A percentile compares a stretch with the other conserved stretches of the same genome.
These are phyloP conservation scores for Chalciporus sp. DNA, from an alignment of 1,284 basidiomycete species.

Conservation along the genomic window DNA sequence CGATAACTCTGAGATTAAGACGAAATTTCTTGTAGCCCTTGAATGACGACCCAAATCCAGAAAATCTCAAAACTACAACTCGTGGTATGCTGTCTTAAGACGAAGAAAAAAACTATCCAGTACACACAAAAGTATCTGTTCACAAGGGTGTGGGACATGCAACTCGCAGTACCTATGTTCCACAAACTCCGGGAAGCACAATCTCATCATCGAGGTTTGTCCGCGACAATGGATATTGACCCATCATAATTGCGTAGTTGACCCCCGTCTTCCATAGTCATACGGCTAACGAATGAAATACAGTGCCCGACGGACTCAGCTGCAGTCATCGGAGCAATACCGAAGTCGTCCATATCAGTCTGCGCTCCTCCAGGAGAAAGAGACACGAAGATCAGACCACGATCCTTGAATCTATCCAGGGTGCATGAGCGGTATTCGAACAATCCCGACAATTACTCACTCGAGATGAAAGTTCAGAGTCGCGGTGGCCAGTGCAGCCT, in stretches of 20 bases:
- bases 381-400: conserved; percentile 5
- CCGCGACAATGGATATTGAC: background rate
- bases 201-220: background rate
- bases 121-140: no score
- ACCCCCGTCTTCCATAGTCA: conserved; percentile 7
- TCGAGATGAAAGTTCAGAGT: conserved; percentile 8
- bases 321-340: conserved; percentile 8
- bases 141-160: no score
- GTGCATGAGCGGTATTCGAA: background rate
- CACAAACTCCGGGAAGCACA: background rate
- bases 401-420: conserved; percentile 2
- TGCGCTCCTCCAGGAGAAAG: conserved; percentile 8
- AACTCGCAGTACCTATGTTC: background rate
- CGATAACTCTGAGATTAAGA: no score
- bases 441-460: background rate
- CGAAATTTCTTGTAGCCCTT: no score
- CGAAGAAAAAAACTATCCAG: no score
- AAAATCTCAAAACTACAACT: no score
- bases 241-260: conserved; percentile 2
- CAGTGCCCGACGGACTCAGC: conserved; percentile 4
- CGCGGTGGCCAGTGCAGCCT: conserved; percentile 5
- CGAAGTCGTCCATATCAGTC: conserved; percentile 10
- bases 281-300: conserved; percentile 6
- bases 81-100: no score
- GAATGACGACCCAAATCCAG: no score